These are phyloP conservation scores for Schizothecium vesticola DNA, from an alignment of 495 filamentous ascomycete genomes.

Conservation along the genomic window DNA sequence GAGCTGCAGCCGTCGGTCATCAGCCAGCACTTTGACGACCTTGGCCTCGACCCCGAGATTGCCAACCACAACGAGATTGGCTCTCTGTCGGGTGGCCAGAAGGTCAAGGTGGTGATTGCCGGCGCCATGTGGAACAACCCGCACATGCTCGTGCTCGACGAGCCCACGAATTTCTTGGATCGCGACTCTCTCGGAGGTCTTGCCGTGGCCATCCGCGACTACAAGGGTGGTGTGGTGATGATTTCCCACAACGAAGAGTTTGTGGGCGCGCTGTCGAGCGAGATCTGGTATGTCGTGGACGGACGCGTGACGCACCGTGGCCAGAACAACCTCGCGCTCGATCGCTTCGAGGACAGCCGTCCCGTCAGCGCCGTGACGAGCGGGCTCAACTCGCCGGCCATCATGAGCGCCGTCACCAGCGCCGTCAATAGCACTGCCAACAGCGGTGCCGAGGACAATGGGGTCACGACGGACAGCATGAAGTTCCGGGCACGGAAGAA, in stretches of 20 bases:
- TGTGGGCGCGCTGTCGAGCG: slow-evolving; percentile 85
- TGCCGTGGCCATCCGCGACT: slow-evolving; percentile 93
- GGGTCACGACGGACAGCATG: slow-evolving; percentile 48
- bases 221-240: slow-evolving; percentile 96
- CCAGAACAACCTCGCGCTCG: slow-evolving; percentile 60
- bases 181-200: slow-evolving; percentile 94
- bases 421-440: slow-evolving; percentile 62
- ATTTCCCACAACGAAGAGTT: slow-evolving; percentile 99
- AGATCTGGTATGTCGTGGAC: slow-evolving; percentile 90
- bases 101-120: slow-evolving; percentile 98
- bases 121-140: slow-evolving; percentile 99
- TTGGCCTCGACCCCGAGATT: slow-evolving; percentile 94
- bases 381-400: slow-evolving; percentile 29
- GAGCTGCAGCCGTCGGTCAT: slow-evolving; percentile 88
- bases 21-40: slow-evolving; percentile 94
- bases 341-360: slow-evolving; percentile 77
- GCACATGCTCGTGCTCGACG: slow-evolving; percentile 93
- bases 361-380: slow-evolving; percentile 57
- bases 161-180: slow-evolving; percentile 98
- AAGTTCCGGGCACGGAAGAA: slow-evolving; percentile 89
- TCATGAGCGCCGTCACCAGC: slow-evolving; percentile 23
- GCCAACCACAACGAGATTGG: slow-evolving; percentile 98
- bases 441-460: slow-evolving; percentile 72
- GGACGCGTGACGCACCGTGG: slow-evolving; percentile 82
- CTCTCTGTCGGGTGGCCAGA: slow-evolving; percentile 95